A percentile compares a stretch with the other conserved stretches of the same genome.
phyloP scores from a whole-genome alignment of 1,139 yeast genomes.

The Yamadazyma conglobata region DNA sequence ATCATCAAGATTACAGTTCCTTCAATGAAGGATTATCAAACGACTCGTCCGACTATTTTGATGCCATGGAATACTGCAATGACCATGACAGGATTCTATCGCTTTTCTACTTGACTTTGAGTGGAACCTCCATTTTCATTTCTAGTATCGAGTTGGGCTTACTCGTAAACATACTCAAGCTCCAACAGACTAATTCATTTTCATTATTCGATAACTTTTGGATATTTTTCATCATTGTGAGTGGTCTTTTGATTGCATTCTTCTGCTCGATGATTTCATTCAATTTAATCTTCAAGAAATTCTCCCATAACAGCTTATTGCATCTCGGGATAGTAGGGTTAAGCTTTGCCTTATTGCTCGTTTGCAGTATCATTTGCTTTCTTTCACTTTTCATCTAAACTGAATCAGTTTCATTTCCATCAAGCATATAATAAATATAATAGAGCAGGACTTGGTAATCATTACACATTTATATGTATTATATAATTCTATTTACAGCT shows the following conservation, averaged over 20 bases:
- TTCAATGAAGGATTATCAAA: constrained; percentile 18
- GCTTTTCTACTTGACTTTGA: constrained; percentile 29
- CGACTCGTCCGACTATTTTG: constrained; percentile 23
- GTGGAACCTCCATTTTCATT: constrained; percentile 34
- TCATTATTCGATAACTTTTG: constrained; percentile 30
- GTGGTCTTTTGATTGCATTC: constrained; percentile 34
- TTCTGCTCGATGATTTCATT: constrained; percentile 20
- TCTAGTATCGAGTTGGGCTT: constrained; percentile 45
- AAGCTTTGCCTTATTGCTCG: constrained; percentile 12
- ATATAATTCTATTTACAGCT: neutral
- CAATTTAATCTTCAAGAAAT: constrained; percentile 11
- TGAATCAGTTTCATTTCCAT: too few species aligned
- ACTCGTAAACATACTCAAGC: constrained; percentile 31
- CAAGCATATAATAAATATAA: too few species aligned
- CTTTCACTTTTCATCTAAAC: constrained; percentile 8
- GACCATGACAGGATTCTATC: constrained; percentile 39
- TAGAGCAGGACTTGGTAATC: too few species aligned
- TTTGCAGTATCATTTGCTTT: constrained; percentile 9
- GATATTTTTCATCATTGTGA: constrained; percentile 29
- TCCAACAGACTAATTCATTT: constrained; percentile 20
- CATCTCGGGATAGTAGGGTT: constrained; percentile 11
- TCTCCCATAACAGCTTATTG: constrained; percentile 10
- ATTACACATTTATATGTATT: neutral
- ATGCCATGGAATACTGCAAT: constrained; percentile 22
- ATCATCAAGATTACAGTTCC: constrained; percentile 25